Conservation (phyloP, 208 protist species). For the Leishmania tropica region DNA sequence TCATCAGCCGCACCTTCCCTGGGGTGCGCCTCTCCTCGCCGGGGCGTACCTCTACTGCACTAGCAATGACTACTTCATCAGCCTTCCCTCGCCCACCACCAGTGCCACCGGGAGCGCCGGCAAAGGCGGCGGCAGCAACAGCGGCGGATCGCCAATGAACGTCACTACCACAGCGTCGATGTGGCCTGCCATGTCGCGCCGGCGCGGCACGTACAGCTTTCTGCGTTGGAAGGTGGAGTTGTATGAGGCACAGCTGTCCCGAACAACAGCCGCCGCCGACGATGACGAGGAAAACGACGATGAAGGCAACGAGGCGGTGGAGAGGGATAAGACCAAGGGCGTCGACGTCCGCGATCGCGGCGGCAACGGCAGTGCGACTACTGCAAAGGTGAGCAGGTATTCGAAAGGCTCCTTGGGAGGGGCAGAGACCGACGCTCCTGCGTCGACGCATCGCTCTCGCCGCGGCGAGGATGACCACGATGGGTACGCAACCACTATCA, state of each 20-base stretch:
- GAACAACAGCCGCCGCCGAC: neutral
- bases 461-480: neutral
- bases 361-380: neutral
- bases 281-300: neutral
- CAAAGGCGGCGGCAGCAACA: neutral
- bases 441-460: neutral
- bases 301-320: neutral
- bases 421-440: constrained; percentile 1
- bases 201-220: constrained; percentile 70
- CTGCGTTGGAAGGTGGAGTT: constrained; percentile 79
- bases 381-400: neutral
- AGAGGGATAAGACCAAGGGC: neutral
- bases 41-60: constrained; percentile 61
- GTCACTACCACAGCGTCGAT: neutral
- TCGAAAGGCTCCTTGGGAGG: constrained; percentile 18
- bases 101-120: constrained; percentile 6
- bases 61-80: constrained; percentile 80
- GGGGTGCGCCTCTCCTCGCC: constrained; percentile 65
- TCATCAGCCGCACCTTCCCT: constrained; percentile 31
- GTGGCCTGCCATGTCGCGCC: constrained; percentile 38
- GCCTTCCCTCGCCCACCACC: constrained; percentile 20
- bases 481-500: neutral
- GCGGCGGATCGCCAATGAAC: neutral
- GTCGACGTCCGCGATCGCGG: neutral
- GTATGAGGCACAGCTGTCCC: constrained; percentile 48